Evolutionary conservation across 2,329 filamentous ascomycete genomes (phyloP), one percentile per base, ranked within the genome.

Genomic region (Leptosphaerulina australis): DNA sequence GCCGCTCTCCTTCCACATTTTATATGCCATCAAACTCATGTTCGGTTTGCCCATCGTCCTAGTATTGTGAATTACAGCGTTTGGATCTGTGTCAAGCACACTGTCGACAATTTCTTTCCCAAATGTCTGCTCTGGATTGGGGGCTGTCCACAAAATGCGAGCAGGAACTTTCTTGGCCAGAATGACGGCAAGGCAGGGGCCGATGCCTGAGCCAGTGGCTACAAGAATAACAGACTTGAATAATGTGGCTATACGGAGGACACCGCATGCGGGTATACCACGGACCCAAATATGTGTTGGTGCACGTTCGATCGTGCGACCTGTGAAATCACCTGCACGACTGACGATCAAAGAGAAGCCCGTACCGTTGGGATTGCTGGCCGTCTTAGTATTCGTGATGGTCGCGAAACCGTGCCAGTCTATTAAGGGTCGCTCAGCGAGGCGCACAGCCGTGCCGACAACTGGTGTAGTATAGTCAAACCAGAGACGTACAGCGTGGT

Each of bases 401-500:
- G 72, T 74, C 3, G 72, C 72, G 40, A 75, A 75, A 12, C 70
- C 69, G 47, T 75, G 72, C 67, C 67, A 71, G 48, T 72, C 69
- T 11, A 60, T 50, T n/a, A 75, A 57, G 24, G 71, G 63, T 9
- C 65, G 57, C 54, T 67, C 55, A 25, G 70, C 59, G 40, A 71
- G 60, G n/a, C 66, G 58, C 20, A 71, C 60, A 20, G 63, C 53
- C 12, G 70, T 68, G 6, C 69, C 70, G 12, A 68, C 63, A 17
- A 67, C 57, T 3, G 68, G 67, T 0, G 57, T 66, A 0, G 64
- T 63, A 56, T 72, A 67, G 24, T 71, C 61, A 55, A 72, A 73
- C 69, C 88, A 84, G 11, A 94, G 80, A 35, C 88, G 83, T 22
- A 90, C 76, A 37, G 89, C 89, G 70, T 93, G 90, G 30, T 80